Base-by-base conservation (phyloP, 1,139 yeast species). In the Kurtzmaniella natalensis region DNA sequence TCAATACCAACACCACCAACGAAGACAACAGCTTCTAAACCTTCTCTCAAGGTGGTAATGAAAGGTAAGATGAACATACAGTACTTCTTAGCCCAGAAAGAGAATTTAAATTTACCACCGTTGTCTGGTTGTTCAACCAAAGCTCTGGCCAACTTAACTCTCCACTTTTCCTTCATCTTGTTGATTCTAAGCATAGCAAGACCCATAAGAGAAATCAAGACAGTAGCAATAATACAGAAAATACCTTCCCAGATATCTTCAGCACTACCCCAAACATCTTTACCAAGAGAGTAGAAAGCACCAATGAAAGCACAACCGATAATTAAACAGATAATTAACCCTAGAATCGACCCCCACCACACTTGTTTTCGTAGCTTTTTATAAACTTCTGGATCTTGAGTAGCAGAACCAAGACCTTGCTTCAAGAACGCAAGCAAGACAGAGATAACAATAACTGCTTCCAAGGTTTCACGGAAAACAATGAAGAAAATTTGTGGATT, bases 241-340 rank as follows among this genome's bases (percentile, higher is more conserved):
- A 82, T 72, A 54, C 96, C 96, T 65, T 89, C 97, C 86, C 95
- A 89, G 40, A 88, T 72, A 55, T 89, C 96, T 57, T 89, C 97
- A 33, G 95, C 78, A 29, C 66, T 56, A 13, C 87, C 62, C 96
- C 96, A 89, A 43, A 88, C 64, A 67, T 89, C 94, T 23, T 78
- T 75, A 36, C 86, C 87, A 29, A 87, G 69, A 25, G 81, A 61
- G 52, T 89, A 88, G 58, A 85, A 89, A 11, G 84, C 78, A 46
- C 87, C 88, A 51, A 89, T 86, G 59, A 89, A 87, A 10, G 82
- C 82, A 54, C 84, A 79, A 44, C 97, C 97, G 41, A 89, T 67
- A 37, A 79, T 56, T 40, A 88, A 61, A 70, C 96, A 88, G 25
- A 85, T 55, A 8, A 83, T 34, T 6, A 89, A 64, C 35, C 97